These are phyloP conservation scores for Trypanosoma boissoni DNA, from an alignment of 208 protist genomes.

Conservation along the genomic window DNA sequence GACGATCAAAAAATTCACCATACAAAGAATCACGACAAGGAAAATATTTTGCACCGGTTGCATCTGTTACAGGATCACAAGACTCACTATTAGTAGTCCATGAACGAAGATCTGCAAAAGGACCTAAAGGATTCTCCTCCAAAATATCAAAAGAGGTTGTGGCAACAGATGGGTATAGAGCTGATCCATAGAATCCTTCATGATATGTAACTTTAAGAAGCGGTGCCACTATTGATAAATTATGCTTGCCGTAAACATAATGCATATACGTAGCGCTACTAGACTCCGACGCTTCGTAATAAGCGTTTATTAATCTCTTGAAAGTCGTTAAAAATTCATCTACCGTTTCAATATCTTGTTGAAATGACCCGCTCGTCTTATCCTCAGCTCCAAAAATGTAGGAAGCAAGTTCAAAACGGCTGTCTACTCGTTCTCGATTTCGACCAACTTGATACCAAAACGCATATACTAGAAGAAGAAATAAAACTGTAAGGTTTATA, in stretches of 20 bases:
- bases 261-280: conserved; percentile 56
- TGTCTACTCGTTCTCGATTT: conserved; percentile 40
- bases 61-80: conserved; percentile 31
- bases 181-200: conserved; percentile 26
- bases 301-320: conserved; percentile 29
- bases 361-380: conserved; percentile 20
- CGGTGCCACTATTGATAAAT: conserved; percentile 23
- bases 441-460: conserved; percentile 40
- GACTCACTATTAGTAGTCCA: conserved; percentile 24
- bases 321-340: conserved; percentile 49
- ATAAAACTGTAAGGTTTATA: conserved; percentile 30
- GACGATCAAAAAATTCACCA: conserved; percentile 36
- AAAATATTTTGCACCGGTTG: conserved; percentile 33
- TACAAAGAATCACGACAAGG: conserved; percentile 33
- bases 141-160: conserved; percentile 18
- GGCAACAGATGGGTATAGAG: conserved; percentile 19
- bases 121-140: conserved; percentile 28
- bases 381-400: conserved; percentile 40
- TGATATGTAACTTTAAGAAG: conserved; percentile 35
- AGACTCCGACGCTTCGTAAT: conserved; percentile 37
- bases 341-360: conserved; percentile 34
- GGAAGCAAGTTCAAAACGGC: conserved; percentile 32
- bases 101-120: conserved; percentile 25
- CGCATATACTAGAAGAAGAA: conserved; percentile 36
- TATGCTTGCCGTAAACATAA: conserved; percentile 29